Evolutionary conservation across 176 grass and related monocot genomes (phyloP).

Genomic region (Carex scoparia): DNA sequence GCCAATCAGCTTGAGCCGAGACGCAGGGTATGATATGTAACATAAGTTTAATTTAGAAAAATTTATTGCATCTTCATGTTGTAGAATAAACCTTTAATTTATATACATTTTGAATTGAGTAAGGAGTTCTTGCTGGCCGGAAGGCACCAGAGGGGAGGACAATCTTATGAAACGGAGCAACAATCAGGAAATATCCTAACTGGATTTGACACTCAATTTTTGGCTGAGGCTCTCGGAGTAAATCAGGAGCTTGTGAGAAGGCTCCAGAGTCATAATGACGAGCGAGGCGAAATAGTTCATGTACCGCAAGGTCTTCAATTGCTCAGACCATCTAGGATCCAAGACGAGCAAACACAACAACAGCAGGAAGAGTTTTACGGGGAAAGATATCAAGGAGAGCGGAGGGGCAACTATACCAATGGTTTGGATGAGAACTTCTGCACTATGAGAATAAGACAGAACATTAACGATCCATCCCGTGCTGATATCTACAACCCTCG

Average conservation of each 20-base stretch:
- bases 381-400: background rate
- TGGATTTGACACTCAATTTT: constrained; percentile 18
- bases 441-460: constrained; percentile 18
- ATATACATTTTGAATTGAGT: no score
- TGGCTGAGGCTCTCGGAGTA: constrained; percentile 20
- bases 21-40: background rate
- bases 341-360: no score
- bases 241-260: background rate
- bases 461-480: constrained; percentile 26
- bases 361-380: no score
- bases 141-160: constrained; percentile 9
- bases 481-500: constrained; percentile 36
- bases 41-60: background rate
- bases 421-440: constrained; percentile 38
- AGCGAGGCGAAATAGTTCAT: constrained; percentile 24
- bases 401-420: background rate
- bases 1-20: constrained; percentile 1
- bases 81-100: no score
- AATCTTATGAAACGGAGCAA: background rate
- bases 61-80: no score
- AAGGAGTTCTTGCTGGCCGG: constrained; percentile 46
- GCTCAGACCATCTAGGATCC: background rate
- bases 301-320: background rate
- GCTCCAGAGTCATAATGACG: constrained; percentile 25
- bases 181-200: background rate